Conservation (phyloP, 164 flowering plant species). For the Vitis cinerea region DNA sequence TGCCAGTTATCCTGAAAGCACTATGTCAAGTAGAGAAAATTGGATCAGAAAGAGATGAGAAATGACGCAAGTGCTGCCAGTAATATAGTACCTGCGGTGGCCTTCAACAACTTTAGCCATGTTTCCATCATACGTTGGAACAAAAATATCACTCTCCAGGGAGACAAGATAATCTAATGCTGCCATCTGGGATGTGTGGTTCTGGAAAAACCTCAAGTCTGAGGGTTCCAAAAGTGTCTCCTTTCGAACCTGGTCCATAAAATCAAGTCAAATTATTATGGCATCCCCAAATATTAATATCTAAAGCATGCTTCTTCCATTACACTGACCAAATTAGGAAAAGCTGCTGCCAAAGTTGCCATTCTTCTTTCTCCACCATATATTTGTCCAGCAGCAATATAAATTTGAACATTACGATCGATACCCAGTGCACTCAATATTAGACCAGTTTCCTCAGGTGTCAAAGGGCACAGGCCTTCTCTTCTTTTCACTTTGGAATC, state of each 20-base stretch:
- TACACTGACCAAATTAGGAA: conserved; percentile 49
- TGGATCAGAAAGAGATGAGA: background rate
- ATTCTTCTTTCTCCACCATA: conserved; percentile 58
- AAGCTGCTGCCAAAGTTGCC: conserved; percentile 31
- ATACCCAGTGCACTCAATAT: conserved; percentile 43
- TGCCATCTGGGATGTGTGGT: conserved; percentile 68
- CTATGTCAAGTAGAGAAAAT: background rate
- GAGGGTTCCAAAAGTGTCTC: conserved; percentile 50
- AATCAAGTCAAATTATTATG: conserved; percentile 1
- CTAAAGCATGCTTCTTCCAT: background rate
- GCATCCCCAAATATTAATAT: background rate
- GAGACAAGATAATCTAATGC: conserved; percentile 60
- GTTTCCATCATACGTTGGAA: conserved; percentile 68
- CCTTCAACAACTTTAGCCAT: conserved; percentile 78
- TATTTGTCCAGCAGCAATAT: conserved; percentile 66
- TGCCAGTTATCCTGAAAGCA: background rate
- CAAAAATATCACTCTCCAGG: conserved; percentile 54
- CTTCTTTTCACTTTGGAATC: conserved; percentile 46
- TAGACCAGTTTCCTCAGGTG: conserved; percentile 61
- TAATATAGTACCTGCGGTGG: conserved; percentile 45
- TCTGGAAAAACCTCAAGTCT: conserved; percentile 42
- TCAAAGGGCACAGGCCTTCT: conserved; percentile 64
- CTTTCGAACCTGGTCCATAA: conserved; percentile 46
- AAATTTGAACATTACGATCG: conserved; percentile 52
- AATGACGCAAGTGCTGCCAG: background rate